Evolutionary conservation across 208 protist genomes (phyloP).

Genomic region (Crithidia expoeki): DNA sequence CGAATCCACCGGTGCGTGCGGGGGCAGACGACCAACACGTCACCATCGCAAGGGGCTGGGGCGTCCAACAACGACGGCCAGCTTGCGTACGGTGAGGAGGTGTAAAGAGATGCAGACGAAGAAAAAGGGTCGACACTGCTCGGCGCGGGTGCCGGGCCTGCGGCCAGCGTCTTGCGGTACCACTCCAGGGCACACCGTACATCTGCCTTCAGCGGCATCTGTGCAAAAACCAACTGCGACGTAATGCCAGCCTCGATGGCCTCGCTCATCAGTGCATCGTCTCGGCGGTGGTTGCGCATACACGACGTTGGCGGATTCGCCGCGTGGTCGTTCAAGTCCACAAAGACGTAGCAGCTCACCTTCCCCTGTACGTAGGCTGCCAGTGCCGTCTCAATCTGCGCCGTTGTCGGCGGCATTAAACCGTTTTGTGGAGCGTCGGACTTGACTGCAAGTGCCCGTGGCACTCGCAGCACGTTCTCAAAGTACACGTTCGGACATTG

Average conservation of each 20-base stretch:
- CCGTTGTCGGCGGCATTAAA: slow-evolving; percentile 3
- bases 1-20: slow-evolving; percentile 26
- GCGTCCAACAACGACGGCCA: slow-evolving; percentile 23
- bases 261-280: slow-evolving; percentile 11
- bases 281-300: slow-evolving; percentile 5
- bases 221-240: slow-evolving; percentile 10
- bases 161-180: slow-evolving; percentile 9
- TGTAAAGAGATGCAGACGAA: too few species aligned
- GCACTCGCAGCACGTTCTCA: slow-evolving; percentile 13
- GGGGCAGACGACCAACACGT: slow-evolving; percentile 24
- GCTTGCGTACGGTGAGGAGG: neutral
- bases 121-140: neutral
- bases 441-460: neutral
- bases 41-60: slow-evolving; percentile 16
- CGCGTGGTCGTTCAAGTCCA: slow-evolving; percentile 4
- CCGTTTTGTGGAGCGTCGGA: neutral
- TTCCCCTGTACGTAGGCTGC: slow-evolving; percentile 11
- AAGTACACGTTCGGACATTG: slow-evolving; percentile 19
- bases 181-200: slow-evolving; percentile 1
- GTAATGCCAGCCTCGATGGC: slow-evolving; percentile 11
- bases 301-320: slow-evolving; percentile 14
- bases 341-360: slow-evolving; percentile 15
- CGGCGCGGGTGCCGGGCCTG: neutral
- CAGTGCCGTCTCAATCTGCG: neutral
- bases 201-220: slow-evolving; percentile 24